phyloP scores from a whole-genome alignment of 78 protist species.

The Dictyostelium capitatum region DNA sequence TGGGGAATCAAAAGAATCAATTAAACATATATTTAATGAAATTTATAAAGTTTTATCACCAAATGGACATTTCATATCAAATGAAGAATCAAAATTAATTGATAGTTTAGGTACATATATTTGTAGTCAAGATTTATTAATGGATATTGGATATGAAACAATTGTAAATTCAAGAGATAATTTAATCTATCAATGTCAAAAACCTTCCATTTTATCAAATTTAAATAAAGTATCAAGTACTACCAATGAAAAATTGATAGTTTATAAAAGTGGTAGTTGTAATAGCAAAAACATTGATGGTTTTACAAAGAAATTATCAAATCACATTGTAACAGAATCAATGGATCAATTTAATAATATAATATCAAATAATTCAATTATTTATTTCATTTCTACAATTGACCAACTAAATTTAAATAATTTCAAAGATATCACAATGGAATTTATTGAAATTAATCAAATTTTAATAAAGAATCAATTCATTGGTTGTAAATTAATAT shows the following conservation, averaged over 20 bases:
- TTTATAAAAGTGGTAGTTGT: no score
- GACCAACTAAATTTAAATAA: not conserved
- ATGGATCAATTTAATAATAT: not conserved
- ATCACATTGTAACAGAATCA: not conserved
- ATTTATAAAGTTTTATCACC: not conserved
- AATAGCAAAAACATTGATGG: no score
- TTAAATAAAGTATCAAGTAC: no score
- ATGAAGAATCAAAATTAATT: not conserved
- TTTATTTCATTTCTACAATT: not conserved
- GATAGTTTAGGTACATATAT: no score
- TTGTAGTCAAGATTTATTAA: no score
- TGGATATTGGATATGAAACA: not conserved
- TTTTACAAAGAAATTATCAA: no score
- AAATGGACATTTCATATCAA: conserved; percentile 30
- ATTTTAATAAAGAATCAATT: not conserved
- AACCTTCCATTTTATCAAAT: not conserved
- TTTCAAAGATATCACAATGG: not conserved
- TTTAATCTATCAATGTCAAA: no score
- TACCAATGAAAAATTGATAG: no score
- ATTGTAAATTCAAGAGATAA: not conserved
- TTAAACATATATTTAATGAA: no score
- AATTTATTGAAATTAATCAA: conserved; percentile 26
- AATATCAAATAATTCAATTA: not conserved
- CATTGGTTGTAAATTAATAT: not conserved
- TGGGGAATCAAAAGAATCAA: no score